Percentiles rank a stretch among this genome's conserved stretches.
These are phyloP conservation scores for Mallotus repandus DNA, from an alignment of 441 rosid species.

Conservation along the genomic window DNA sequence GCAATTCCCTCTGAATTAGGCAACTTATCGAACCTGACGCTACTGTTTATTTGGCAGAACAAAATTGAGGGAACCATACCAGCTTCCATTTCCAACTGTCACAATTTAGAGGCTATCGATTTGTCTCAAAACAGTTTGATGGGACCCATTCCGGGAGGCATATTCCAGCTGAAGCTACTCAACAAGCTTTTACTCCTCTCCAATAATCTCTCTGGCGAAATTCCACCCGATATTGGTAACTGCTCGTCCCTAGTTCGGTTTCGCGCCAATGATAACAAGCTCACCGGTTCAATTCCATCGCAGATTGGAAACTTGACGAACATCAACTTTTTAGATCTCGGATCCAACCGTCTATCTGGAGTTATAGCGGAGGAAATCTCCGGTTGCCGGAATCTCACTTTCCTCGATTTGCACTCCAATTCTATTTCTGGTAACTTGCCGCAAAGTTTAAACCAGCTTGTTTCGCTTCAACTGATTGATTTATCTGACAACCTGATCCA, in stretches of 20 bases:
- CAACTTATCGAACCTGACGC: constrained; percentile 46
- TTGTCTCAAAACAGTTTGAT: constrained; percentile 57
- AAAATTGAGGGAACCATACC: constrained; percentile 63
- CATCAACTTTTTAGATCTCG: constrained; percentile 60
- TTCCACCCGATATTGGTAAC: constrained; percentile 57
- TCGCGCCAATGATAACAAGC: constrained; percentile 48
- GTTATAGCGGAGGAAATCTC: constrained; percentile 47
- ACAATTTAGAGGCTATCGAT: constrained; percentile 53
- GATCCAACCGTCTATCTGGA: constrained; percentile 52
- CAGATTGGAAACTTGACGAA: constrained; percentile 52
- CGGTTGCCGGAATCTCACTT: constrained; percentile 57
- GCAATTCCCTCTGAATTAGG: constrained; percentile 56
- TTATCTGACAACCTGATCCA: constrained; percentile 51
- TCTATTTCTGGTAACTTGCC: constrained; percentile 54
- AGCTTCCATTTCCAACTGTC: constrained; percentile 52
- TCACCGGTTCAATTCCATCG: constrained; percentile 50
- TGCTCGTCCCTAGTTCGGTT: constrained; percentile 57
- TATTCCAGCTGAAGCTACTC: constrained; percentile 55
- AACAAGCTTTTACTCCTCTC: constrained; percentile 65
- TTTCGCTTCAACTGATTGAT: constrained; percentile 52
- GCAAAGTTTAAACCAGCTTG: constrained; percentile 38
- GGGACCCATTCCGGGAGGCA: constrained; percentile 64
- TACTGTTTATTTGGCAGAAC: constrained; percentile 68
- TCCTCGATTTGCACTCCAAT: constrained; percentile 66
- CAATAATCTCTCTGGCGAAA: constrained; percentile 53